These are phyloP conservation scores for Aspergillus sp. DNA, from an alignment of 2,329 filamentous ascomycete genomes.

Conservation along the genomic window DNA sequence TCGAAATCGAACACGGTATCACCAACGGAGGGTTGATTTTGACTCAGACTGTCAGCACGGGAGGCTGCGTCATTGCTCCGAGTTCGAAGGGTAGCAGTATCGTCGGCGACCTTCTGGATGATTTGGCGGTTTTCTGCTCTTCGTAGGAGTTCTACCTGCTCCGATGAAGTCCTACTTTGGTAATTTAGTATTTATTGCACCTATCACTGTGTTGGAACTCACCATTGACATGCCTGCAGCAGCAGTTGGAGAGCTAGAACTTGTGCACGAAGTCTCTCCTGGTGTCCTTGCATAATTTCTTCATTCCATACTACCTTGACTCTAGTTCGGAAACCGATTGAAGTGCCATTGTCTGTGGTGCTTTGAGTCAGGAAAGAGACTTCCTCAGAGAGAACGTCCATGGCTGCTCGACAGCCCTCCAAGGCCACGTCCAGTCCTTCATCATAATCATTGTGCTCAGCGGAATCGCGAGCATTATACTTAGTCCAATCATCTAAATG, in stretches of 20 bases:
- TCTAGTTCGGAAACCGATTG: conserved; percentile 20
- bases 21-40: conserved; percentile 20
- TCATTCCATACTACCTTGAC: conserved; percentile 34
- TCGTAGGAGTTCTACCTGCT: conserved; percentile 31
- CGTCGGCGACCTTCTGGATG: conserved; percentile 32
- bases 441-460: conserved; percentile 21
- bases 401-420: conserved; percentile 30
- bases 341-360: conserved; percentile 10
- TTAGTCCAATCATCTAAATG: conserved; percentile 32
- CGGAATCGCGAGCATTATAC: conserved; percentile 16
- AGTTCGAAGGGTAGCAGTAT: conserved; percentile 30
- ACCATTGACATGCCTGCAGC: conserved; percentile 37
- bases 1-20: conserved; percentile 31
- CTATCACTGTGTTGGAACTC: conserved; percentile 5
- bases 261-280: conserved; percentile 31
- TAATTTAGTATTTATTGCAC: neutral
- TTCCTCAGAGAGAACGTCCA: conserved; percentile 32
- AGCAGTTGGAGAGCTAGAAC: conserved; percentile 34
- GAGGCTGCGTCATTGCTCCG: conserved; percentile 21
- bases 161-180: conserved; percentile 26
- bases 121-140: conserved; percentile 28
- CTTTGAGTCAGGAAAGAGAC: conserved; percentile 25
- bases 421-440: conserved; percentile 28
- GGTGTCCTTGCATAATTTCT: conserved; percentile 29
- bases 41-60: conserved; percentile 17